phyloP scores from a whole-genome alignment of 495 filamentous ascomycete genomes.

The Hypoxylon trugodes region DNA sequence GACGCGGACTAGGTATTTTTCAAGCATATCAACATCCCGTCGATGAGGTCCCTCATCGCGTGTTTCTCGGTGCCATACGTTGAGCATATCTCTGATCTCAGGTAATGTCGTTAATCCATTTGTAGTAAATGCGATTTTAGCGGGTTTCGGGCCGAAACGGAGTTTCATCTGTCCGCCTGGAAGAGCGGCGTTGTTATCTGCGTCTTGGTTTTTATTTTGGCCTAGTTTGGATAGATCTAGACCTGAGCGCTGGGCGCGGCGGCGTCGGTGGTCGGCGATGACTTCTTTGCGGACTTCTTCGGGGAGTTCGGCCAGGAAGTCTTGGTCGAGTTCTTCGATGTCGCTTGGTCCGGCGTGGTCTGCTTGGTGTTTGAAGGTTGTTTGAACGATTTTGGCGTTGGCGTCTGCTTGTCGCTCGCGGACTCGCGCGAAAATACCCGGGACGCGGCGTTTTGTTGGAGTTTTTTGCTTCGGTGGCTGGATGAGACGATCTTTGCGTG shows the following conservation, averaged over 20 bases:
- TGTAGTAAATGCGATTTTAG: conserved; percentile 45
- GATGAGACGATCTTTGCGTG: conserved; percentile 60
- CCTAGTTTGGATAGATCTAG: conserved; percentile 35
- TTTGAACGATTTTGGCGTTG: conserved; percentile 66
- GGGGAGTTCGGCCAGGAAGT: conserved; percentile 82
- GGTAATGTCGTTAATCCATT: conserved; percentile 27
- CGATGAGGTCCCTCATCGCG: conserved; percentile 72
- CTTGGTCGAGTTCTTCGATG: conserved; percentile 64
- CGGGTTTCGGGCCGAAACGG: conserved; percentile 46
- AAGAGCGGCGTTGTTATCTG: conserved; percentile 2
- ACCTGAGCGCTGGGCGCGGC: conserved; percentile 50
- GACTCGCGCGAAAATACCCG: conserved; percentile 54
- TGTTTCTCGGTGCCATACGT: conserved; percentile 73
- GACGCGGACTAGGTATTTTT: conserved; percentile 72
- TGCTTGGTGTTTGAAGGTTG: conserved; percentile 54
- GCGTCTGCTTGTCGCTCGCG: conserved; percentile 52
- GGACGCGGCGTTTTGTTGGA: conserved; percentile 67
- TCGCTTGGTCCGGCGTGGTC: conserved; percentile 23
- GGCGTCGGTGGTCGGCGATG: conserved; percentile 71
- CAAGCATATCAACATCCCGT: conserved; percentile 78
- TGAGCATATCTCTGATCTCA: conserved; percentile 57
- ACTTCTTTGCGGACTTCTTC: conserved; percentile 82
- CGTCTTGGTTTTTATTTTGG: conserved; percentile 8
- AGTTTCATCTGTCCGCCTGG: conserved; percentile 46
- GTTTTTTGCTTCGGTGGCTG: conserved; percentile 61